Percentiles rank a stretch among this genome's conserved stretches.
phyloP scores from a whole-genome alignment of 257 asterid species.

The Nemophila menziesii region DNA sequence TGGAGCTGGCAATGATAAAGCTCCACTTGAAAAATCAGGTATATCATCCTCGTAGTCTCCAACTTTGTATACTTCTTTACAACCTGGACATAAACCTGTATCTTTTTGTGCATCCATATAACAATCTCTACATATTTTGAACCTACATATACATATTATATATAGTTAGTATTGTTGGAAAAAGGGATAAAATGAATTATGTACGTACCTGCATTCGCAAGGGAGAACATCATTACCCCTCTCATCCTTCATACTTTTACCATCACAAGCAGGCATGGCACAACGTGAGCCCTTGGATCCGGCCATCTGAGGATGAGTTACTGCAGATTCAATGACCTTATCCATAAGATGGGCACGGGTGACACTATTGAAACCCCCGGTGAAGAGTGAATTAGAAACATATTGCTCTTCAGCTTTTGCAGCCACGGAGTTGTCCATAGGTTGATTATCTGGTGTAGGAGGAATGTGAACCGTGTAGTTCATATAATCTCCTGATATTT shows the following conservation, averaged over 20 bases:
- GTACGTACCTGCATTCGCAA: constrained; percentile 69
- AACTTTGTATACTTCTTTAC: constrained; percentile 60
- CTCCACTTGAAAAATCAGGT: constrained; percentile 36
- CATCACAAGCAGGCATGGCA: constrained; percentile 74
- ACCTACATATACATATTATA: too few relatives aligned
- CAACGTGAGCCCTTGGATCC: constrained; percentile 78
- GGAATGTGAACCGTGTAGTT: constrained; percentile 81
- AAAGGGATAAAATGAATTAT: neutral
- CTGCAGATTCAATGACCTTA: constrained; percentile 80
- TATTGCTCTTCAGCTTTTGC: constrained; percentile 87
- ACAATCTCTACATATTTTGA: constrained; percentile 81
- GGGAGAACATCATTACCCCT: constrained; percentile 64
- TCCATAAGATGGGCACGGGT: constrained; percentile 93
- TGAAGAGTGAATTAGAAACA: constrained; percentile 67
- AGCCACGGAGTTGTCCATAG: constrained; percentile 62
- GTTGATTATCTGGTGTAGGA: constrained; percentile 85
- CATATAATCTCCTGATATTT: constrained; percentile 45
- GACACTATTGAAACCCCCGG: constrained; percentile 81
- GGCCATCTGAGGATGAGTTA: constrained; percentile 76
- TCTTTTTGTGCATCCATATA: constrained; percentile 83
- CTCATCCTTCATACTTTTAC: constrained; percentile 76
- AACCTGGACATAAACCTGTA: constrained; percentile 64
- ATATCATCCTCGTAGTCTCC: constrained; percentile 54
- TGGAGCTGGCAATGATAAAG: constrained; percentile 26
- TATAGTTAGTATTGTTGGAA: too few relatives aligned